Evolutionary conservation across 176 grass and related monocot species (phyloP), one percentile per base, ranked within the genome.

Genomic region (Elaeis guineensis): DNA sequence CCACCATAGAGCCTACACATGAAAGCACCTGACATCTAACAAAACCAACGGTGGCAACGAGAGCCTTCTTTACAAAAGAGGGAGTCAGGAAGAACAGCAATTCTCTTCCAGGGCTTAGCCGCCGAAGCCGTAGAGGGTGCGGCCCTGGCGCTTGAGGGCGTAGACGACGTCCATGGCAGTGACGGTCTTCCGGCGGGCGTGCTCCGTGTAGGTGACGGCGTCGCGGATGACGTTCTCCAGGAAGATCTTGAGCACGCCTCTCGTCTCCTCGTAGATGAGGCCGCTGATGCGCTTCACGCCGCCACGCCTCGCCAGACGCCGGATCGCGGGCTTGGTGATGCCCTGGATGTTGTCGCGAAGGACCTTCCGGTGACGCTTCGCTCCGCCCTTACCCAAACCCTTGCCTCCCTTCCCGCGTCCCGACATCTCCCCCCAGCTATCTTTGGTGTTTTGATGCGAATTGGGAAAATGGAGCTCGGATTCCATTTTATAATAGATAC

Each of bases 81-180:
- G 25, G 4, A 4, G 25, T 4, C 25, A 4, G 4, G 0, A 26
- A 26, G 4, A 26, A 26, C 25, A 26, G 25, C 4, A 26, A 26
- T 3, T 26, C 4, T 4, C 25, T 26, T 26, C 25, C 25, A 26
- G 4, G 25, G 4, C 4, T 26, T 12, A 61, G 26, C 58, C 58
- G 26, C 58, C 58, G 58, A 61, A 61, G 58, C 58, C 58, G 26
- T 61, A 61, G 58, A 61, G 58, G 58, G 58, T 39, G 22, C 58
- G 58, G 58, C 58, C 58, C 28, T 61, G 58, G 17, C 58, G 58
- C 58, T 61, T 61, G 58, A 71, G 57, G 44, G 69, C 69, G 69
- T 71, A 71, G 22, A 71, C 69, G 44, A 71, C 69, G 69, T 71
- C 69, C 69, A 71, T 71, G 55, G 69, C 69, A 4, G 69, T 61